phyloP scores from a whole-genome alignment of 2,329 filamentous ascomycete genomes.

The Ilyonectria sp. region DNA sequence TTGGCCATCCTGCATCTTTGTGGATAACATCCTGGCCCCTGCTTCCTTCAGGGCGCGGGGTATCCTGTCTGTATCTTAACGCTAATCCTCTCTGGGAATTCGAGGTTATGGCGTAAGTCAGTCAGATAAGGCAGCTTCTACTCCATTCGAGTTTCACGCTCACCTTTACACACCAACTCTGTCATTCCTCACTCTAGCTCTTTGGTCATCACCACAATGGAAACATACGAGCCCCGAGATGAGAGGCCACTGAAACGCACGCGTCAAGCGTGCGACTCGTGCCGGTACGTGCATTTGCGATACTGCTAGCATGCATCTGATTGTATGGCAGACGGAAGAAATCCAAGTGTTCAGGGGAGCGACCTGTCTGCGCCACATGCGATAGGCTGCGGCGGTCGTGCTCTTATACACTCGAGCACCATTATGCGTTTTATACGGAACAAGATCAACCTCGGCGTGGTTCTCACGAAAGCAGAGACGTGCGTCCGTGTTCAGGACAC shows the following conservation, averaged over 20 bases:
- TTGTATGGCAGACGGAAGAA: conserved; percentile 4
- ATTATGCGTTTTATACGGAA: neutral
- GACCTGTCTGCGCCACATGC: conserved; percentile 12
- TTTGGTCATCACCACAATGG: neutral
- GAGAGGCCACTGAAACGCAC: conserved; percentile 19
- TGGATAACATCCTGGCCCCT: too few relatives aligned
- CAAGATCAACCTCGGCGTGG: neutral
- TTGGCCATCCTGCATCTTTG: too few relatives aligned
- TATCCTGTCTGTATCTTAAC: too few relatives aligned
- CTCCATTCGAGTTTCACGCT: too few relatives aligned
- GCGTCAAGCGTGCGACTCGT: conserved; percentile 16
- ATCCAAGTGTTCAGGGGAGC: conserved; percentile 16
- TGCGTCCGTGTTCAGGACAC: neutral
- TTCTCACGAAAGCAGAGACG: neutral
- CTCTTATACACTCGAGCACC: conserved; percentile 10
- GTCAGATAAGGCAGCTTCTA: too few relatives aligned
- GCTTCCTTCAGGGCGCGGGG: too few relatives aligned
- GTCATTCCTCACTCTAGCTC: neutral
- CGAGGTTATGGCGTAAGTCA: too few relatives aligned
- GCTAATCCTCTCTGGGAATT: too few relatives aligned
- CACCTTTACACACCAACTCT: neutral
- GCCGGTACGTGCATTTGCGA: conserved; percentile 4
- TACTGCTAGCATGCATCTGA: neutral
- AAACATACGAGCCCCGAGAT: neutral
- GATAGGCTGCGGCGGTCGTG: conserved; percentile 3